phyloP scores from a whole-genome alignment of 148 eudicot genomes.

The Agrostemma githago region DNA sequence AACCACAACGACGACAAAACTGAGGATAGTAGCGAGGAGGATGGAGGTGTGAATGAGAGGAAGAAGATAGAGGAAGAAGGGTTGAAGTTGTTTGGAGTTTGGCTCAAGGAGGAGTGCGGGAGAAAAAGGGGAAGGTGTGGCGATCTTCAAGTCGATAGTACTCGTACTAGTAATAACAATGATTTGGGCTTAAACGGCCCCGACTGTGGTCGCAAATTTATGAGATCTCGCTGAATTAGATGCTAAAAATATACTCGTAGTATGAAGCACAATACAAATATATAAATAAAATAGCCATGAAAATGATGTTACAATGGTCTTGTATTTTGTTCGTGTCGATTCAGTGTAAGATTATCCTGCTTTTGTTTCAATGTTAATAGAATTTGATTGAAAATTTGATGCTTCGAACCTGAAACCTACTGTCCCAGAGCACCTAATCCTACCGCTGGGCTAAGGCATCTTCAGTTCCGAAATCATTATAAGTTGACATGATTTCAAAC shows the following conservation, averaged over 20 bases:
- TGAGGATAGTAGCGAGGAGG: constrained; percentile 43
- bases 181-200: constrained; percentile 31
- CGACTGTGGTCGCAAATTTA: constrained; percentile 30
- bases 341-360: neutral
- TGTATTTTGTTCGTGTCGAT: neutral
- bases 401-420: too few relatives aligned
- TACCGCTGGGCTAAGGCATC: too few relatives aligned
- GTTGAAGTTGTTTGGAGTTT: constrained; percentile 47
- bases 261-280: too few relatives aligned
- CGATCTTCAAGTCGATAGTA: constrained; percentile 27
- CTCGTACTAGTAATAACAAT: neutral
- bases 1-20: constrained; percentile 5
- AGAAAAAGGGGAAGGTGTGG: constrained; percentile 34
- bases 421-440: too few relatives aligned
- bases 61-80: constrained; percentile 40
- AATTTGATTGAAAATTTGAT: neutral
- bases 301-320: neutral
- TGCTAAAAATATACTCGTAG: neutral
- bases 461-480: too few relatives aligned
- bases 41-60: constrained; percentile 23
- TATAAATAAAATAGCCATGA: neutral
- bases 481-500: constrained; percentile 16
- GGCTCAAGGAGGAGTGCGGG: constrained; percentile 29
- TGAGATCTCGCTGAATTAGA: constrained; percentile 29
- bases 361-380: neutral